phyloP scores from a whole-genome alignment of 192 early-diverging fungal species.

The Neocallimastix lanati region DNA sequence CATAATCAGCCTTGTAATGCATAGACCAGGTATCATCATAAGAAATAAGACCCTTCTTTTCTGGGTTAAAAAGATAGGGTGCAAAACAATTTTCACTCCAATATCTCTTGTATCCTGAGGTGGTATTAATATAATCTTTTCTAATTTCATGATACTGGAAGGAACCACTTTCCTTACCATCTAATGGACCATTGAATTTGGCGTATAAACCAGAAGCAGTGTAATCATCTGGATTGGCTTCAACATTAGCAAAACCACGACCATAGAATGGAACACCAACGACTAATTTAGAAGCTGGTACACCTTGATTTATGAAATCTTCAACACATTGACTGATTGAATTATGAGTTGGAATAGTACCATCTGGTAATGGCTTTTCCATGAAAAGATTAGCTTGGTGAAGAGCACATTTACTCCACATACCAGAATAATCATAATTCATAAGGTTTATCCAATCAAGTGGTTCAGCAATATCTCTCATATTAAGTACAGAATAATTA shows the following conservation, averaged over 20 bases:
- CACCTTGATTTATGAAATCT: slow-evolving; percentile 47
- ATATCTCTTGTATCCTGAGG: background rate
- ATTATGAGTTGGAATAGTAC: slow-evolving; percentile 6
- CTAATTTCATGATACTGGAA: background rate
- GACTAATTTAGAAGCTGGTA: slow-evolving; percentile 66
- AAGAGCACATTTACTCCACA: slow-evolving; percentile 20
- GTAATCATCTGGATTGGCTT: slow-evolving; percentile 2
- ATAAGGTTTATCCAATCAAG: slow-evolving; percentile 1
- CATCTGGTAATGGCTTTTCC: slow-evolving; percentile 13
- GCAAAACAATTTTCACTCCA: background rate
- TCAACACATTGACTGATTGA: slow-evolving; percentile 46
- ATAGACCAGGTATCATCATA: background rate
- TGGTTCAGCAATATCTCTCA: slow-evolving; percentile 15
- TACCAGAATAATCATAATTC: background rate
- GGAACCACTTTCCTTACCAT: background rate
- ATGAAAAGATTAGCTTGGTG: slow-evolving; percentile 75
- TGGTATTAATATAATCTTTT: background rate
- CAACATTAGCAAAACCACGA: slow-evolving; percentile 75
- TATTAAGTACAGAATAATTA: slow-evolving; percentile 54
- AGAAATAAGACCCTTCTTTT: background rate
- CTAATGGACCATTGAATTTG: background rate
- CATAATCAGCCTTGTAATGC: background rate
- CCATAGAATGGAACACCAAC: slow-evolving; percentile 86
- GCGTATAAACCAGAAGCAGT: background rate
- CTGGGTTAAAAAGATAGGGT: background rate